Base-by-base conservation (phyloP, 2,329 filamentous ascomycete species). In the Colletotrichum tamarilloi region DNA sequence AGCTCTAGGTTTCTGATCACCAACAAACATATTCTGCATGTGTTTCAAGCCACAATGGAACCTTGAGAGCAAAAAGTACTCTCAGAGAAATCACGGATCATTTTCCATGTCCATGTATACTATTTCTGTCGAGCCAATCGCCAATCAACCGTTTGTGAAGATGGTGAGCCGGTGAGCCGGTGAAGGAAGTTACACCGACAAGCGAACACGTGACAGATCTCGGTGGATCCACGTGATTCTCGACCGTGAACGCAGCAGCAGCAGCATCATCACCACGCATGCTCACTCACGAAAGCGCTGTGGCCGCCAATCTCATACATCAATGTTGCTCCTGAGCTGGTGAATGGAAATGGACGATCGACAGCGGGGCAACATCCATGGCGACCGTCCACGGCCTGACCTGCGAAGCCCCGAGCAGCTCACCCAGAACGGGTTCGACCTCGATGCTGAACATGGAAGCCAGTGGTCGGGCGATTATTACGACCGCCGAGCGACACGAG, bases 391-490 rank as follows among this genome's bases (percentile, higher is more conserved):
- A 12, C 59, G 62, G 35, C 67, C 67, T 38, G 58, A 65, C 35
- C 60, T 73, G 19, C 60, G 70, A 46, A 62, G 67, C 28, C 28
- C 46, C 19, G 67, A 38, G 24, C 67, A 66, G 49, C 57, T 73
- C 46, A 62, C 67, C 11, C 70, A 49, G 16, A 49, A 67, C 32
- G 46, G 59, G 16, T 46, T 65, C 19, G 62, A 65, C 22, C 49
- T 71, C 16, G 60, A 71, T 9, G 42, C 62, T 30, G 60, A 55
- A 22, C 55, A 30, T n/a, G 14, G 26, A 30, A 55, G 56, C n/a
- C 60, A 66, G 56, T 73, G 71, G 71, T 62, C 70, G 67, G 70
- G 65, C 35, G 67, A 73, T 28, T 73, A 73, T 35, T 73, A 71
- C 46, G 71, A 73, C 24, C 71, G 71, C 26, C 63, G 71, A 57